A percentile compares a stretch with the other conserved stretches of the same genome.
These are phyloP conservation scores for Austroboletus novae-zelandiae DNA, from an alignment of 1,284 basidiomycete genomes.

Conservation along the genomic window DNA sequence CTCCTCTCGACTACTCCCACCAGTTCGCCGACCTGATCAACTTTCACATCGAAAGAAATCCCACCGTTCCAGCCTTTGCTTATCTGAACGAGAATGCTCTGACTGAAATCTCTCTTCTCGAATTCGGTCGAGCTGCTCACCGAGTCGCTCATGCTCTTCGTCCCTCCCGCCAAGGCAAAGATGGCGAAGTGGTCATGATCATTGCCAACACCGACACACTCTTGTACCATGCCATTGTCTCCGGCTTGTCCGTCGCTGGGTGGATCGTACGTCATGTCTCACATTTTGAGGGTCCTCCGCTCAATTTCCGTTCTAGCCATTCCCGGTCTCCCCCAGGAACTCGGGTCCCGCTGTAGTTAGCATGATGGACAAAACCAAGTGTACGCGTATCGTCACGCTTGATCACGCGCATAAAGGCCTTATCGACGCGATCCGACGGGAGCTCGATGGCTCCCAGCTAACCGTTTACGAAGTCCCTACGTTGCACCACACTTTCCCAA, in stretches of 20 bases:
- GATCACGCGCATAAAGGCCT: conserved; percentile 22
- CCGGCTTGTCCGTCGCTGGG: conserved; percentile 32
- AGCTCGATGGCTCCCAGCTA: conserved; percentile 1
- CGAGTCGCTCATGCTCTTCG: conserved; percentile 30
- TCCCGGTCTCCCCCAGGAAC: conserved; percentile 35
- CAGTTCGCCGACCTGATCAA: conserved; percentile 26
- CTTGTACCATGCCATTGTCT: conserved; percentile 30
- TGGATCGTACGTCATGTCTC: conserved; percentile 21
- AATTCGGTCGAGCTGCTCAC: conserved; percentile 35
- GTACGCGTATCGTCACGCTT: conserved; percentile 33
- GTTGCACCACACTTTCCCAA: conserved; percentile 30
- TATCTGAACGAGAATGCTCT: conserved; percentile 14
- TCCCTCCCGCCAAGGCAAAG: conserved; percentile 21
- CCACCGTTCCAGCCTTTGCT: conserved; percentile 20
- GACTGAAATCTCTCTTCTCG: conserved; percentile 26
- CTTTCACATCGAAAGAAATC: conserved; percentile 31
- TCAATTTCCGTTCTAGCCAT: conserved; percentile 27
- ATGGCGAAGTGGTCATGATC: conserved; percentile 32
- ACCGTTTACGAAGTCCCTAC: conserved; percentile 32
- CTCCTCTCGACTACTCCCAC: conserved; percentile 26
- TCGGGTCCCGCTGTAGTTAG: conserved; percentile 29
- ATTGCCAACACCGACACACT: conserved; percentile 36
- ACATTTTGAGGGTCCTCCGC: neutral
- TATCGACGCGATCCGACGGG: conserved; percentile 24
- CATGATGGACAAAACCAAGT: conserved; percentile 31